A percentile compares a stretch with the other conserved stretches of the same genome.
Evolutionary conservation across 805 yeast species (phyloP).

Genomic region (Metschnikowia dekortorum): DNA sequence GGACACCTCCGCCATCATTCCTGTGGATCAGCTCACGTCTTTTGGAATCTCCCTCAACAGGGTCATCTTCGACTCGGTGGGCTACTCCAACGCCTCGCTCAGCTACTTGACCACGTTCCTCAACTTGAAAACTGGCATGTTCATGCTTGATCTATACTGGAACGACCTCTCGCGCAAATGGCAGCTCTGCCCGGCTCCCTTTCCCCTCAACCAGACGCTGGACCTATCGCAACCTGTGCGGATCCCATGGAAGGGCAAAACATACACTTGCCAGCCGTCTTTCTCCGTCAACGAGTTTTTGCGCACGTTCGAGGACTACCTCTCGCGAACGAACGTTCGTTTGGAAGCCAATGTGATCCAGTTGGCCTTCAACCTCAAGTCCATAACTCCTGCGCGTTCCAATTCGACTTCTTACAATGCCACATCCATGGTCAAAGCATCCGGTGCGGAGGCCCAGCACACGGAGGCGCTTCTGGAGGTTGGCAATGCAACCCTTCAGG

Average conservation of each 20-base stretch:
- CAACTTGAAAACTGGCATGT: constrained; percentile 11
- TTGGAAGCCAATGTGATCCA: constrained; percentile 31
- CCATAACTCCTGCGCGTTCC: constrained; percentile 22
- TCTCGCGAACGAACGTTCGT: constrained; percentile 28
- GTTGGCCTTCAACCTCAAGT: constrained; percentile 25
- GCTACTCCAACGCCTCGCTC: constrained; percentile 21
- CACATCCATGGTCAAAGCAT: background rate
- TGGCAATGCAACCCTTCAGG: constrained; percentile 31
- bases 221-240: constrained; percentile 8
- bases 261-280: constrained; percentile 27
- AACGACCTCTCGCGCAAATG: constrained; percentile 41
- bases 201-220: constrained; percentile 25
- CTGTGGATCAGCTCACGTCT: constrained; percentile 30
- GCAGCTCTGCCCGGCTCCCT: constrained; percentile 54
- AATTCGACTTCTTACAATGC: background rate
- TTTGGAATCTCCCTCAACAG: constrained; percentile 31
- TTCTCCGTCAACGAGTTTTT: constrained; percentile 24
- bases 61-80: constrained; percentile 26
- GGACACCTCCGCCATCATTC: constrained; percentile 27
- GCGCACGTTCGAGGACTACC: constrained; percentile 15
- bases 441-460: background rate
- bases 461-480: constrained; percentile 6
- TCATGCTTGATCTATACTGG: constrained; percentile 48
- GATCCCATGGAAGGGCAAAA: constrained; percentile 25
- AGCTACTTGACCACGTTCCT: constrained; percentile 10